These are phyloP conservation scores for Galerina sulciceps DNA, from an alignment of 768 basidiomycete species.

Conservation along the genomic window DNA sequence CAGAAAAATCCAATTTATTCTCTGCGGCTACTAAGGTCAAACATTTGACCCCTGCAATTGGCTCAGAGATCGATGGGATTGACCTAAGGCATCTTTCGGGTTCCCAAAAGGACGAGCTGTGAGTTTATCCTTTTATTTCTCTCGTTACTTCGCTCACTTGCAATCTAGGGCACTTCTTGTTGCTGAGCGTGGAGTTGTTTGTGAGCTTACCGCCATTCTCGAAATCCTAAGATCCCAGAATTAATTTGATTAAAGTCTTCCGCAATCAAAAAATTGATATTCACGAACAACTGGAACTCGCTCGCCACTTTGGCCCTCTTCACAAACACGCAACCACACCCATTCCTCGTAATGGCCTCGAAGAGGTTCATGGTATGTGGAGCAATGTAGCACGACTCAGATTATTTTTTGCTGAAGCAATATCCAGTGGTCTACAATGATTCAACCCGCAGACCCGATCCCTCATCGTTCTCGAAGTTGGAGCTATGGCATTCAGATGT, in stretches of 20 bases:
- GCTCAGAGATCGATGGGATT: constrained; percentile 74
- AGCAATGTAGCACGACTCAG: neutral
- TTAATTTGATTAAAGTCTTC: constrained; percentile 53
- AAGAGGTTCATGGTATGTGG: constrained; percentile 69
- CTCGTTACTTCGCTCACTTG: constrained; percentile 2
- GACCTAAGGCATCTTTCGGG: constrained; percentile 72
- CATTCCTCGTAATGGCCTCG: constrained; percentile 72
- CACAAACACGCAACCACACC: constrained; percentile 87
- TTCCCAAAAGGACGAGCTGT: constrained; percentile 82
- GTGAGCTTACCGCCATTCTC: constrained; percentile 41
- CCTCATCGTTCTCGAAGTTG: constrained; percentile 67
- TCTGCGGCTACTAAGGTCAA: constrained; percentile 68
- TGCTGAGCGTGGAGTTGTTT: constrained; percentile 78
- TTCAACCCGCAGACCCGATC: constrained; percentile 62
- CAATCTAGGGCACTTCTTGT: constrained; percentile 64
- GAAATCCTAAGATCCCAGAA: neutral
- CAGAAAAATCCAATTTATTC: constrained; percentile 67
- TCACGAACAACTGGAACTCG: constrained; percentile 73
- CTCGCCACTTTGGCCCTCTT: constrained; percentile 71
- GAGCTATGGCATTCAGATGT: constrained; percentile 88
- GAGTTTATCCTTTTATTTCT: constrained; percentile 23
- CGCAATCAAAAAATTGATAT: constrained; percentile 74
- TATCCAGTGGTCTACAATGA: constrained; percentile 72
- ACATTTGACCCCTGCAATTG: constrained; percentile 73
- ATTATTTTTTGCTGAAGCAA: neutral